Evolutionary conservation across 176 grass and related monocot genomes (phyloP).

Genomic region (Zea luxurians): DNA sequence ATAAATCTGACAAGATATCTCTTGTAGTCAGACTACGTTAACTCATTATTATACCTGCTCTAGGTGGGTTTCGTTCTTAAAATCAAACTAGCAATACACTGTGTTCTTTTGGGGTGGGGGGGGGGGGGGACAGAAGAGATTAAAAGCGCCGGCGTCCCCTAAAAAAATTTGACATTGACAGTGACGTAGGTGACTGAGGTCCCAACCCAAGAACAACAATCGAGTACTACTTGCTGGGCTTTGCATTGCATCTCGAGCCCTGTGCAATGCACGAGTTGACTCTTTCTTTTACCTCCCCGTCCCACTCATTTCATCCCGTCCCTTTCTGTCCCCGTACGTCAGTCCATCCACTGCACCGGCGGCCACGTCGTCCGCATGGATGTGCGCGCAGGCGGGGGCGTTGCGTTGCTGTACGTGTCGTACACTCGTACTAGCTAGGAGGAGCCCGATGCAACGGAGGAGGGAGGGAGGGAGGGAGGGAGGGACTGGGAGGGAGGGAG

Average conservation of each 20-base stretch:
- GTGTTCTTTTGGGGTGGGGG: too few species aligned
- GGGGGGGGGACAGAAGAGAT: too few species aligned
- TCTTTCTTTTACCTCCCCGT: slow-evolving; percentile 62
- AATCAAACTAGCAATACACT: too few species aligned
- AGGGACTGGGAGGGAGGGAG: too few species aligned
- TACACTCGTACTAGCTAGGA: not conserved
- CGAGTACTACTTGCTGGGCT: slow-evolving; percentile 47
- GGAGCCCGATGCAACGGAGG: not conserved
- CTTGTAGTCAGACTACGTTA: too few species aligned
- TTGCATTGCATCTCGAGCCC: slow-evolving; percentile 66
- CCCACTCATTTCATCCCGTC: slow-evolving; percentile 64
- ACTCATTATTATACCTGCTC: too few species aligned
- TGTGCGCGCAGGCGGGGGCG: slow-evolving; percentile 39
- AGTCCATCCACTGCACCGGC: slow-evolving; percentile 49
- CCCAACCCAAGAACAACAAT: slow-evolving; percentile 51
- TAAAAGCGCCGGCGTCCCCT: too few species aligned
- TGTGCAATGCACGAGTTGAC: slow-evolving; percentile 88
- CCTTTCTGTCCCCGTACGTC: slow-evolving; percentile 63
- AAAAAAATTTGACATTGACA: slow-evolving; percentile 50
- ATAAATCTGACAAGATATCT: too few species aligned
- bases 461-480: not conserved
- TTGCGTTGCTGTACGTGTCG: not conserved
- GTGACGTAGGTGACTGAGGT: slow-evolving; percentile 46
- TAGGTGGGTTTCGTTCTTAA: too few species aligned
- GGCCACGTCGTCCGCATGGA: slow-evolving; percentile 25